Conservation (phyloP, 371 early-diverging fungal genomes). For the Rhizomucor pusillus region DNA sequence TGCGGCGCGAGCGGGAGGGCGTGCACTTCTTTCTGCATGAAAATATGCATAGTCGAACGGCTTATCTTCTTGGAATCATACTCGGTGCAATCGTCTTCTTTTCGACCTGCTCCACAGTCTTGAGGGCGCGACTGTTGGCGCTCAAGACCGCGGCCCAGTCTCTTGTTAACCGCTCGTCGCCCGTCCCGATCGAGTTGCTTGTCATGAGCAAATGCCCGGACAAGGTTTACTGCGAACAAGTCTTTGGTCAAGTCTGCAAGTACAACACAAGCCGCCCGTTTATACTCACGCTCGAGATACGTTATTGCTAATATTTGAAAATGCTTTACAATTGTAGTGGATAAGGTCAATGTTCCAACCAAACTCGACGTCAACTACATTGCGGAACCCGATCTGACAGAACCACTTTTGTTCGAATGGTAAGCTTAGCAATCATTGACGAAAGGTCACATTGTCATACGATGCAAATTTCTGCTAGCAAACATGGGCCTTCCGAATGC, state of each 20-base stretch:
- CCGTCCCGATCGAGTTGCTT: slow-evolving; percentile 37
- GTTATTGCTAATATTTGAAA: no score
- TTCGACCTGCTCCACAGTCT: no score
- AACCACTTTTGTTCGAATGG: slow-evolving; percentile 20
- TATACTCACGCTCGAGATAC: background rate
- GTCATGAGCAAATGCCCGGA: slow-evolving; percentile 58
- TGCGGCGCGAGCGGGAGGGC: no score
- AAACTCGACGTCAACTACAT: slow-evolving; percentile 28
- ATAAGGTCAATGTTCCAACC: slow-evolving; percentile 16
- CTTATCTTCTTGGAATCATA: no score
- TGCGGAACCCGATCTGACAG: slow-evolving; percentile 13
- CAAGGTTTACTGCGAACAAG: slow-evolving; percentile 38
- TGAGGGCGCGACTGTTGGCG: no score
- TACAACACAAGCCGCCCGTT: background rate
- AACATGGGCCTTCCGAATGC: slow-evolving; percentile 48
- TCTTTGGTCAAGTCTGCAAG: slow-evolving; percentile 43
- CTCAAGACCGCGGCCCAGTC: no score
- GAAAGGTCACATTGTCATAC: background rate
- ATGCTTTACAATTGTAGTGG: no score
- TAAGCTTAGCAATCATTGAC: slow-evolving; percentile 3
- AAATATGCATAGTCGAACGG: no score
- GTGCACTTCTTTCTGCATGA: no score
- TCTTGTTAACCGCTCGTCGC: background rate
- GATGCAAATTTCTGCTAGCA: slow-evolving; percentile 15
- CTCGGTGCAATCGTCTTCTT: no score